Conservation (phyloP, 2,329 filamentous ascomycete species). For the Rugonectria rugulosa region DNA sequence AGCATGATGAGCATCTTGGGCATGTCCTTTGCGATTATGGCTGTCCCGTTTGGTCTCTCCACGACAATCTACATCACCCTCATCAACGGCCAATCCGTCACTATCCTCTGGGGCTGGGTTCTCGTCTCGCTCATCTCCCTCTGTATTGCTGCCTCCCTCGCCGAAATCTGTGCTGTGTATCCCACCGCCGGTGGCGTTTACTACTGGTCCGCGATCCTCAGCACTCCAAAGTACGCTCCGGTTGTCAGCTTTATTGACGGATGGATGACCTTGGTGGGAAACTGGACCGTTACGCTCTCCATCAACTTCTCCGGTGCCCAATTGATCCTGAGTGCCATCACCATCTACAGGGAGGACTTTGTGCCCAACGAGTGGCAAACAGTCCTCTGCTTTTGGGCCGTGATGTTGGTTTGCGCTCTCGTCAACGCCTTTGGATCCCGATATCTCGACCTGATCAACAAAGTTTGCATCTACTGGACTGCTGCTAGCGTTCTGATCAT, state of each 20-base stretch:
- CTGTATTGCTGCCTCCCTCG: slow-evolving; percentile 74
- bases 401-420: slow-evolving; percentile 67
- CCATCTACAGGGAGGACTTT: slow-evolving; percentile 67
- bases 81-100: slow-evolving; percentile 73
- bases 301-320: slow-evolving; percentile 74
- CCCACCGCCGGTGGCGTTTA: slow-evolving; percentile 69
- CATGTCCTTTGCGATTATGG: slow-evolving; percentile 57
- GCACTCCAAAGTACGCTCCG: slow-evolving; percentile 66
- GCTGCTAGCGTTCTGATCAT: slow-evolving; percentile 73
- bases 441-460: slow-evolving; percentile 71
- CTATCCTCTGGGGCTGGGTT: slow-evolving; percentile 75
- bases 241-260: slow-evolving; percentile 74
- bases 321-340: slow-evolving; percentile 71
- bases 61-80: slow-evolving; percentile 60
- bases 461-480: slow-evolving; percentile 76
- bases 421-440: slow-evolving; percentile 69
- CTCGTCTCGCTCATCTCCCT: slow-evolving; percentile 73
- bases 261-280: slow-evolving; percentile 76
- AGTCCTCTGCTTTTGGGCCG: slow-evolving; percentile 75
- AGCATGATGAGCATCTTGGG: slow-evolving; percentile 56
- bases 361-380: slow-evolving; percentile 71
- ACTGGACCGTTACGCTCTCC: slow-evolving; percentile 73
- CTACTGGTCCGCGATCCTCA: slow-evolving; percentile 75
- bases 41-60: slow-evolving; percentile 57
- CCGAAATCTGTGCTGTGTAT: slow-evolving; percentile 75